Percentiles rank a stretch among this genome's conserved stretches.
phyloP scores from a whole-genome alignment of 2,329 filamentous ascomycete genomes.

The Colletotrichum siamense region DNA sequence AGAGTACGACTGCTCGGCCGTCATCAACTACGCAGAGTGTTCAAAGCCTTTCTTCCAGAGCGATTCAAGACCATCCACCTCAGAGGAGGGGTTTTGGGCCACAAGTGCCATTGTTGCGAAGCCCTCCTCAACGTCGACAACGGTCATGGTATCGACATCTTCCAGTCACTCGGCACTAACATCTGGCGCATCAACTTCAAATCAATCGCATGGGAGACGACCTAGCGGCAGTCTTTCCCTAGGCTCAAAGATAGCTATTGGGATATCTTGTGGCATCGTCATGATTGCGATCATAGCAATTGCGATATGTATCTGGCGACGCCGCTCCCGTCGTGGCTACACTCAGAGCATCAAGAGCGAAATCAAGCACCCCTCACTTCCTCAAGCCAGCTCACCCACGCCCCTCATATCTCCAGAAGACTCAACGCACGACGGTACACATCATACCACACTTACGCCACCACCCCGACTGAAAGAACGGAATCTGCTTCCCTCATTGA shows the following conservation, averaged over 20 bases:
- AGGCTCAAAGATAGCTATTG: slow-evolving; percentile 51
- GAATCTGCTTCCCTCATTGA: slow-evolving; percentile 41
- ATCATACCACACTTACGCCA: slow-evolving; percentile 41
- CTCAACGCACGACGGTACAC: slow-evolving; percentile 28
- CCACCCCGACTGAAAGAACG: slow-evolving; percentile 55
- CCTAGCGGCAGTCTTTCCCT: slow-evolving; percentile 32
- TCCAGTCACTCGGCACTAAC: not conserved
- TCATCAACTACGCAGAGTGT: not conserved
- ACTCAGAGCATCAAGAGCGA: slow-evolving; percentile 18
- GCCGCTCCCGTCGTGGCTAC: slow-evolving; percentile 28
- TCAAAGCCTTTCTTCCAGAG: not conserved
- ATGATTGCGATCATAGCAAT: slow-evolving; percentile 41
- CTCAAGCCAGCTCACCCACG: slow-evolving; percentile 40
- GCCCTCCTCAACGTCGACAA: not conserved
- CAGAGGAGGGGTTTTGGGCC: not conserved
- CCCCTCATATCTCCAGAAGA: slow-evolving; percentile 45
- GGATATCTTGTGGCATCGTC: slow-evolving; percentile 44
- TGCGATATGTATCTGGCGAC: slow-evolving; percentile 41
- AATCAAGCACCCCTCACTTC: slow-evolving; percentile 23
- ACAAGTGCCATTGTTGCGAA: not conserved
- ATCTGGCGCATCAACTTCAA: not conserved
- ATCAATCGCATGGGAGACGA: not conserved
- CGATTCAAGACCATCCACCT: not conserved
- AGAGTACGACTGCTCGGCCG: slow-evolving; percentile 31
- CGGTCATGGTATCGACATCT: not conserved